These are phyloP conservation scores for Macrophomina phaseolina DNA, from an alignment of 2,329 filamentous ascomycete genomes.

Conservation along the genomic window DNA sequence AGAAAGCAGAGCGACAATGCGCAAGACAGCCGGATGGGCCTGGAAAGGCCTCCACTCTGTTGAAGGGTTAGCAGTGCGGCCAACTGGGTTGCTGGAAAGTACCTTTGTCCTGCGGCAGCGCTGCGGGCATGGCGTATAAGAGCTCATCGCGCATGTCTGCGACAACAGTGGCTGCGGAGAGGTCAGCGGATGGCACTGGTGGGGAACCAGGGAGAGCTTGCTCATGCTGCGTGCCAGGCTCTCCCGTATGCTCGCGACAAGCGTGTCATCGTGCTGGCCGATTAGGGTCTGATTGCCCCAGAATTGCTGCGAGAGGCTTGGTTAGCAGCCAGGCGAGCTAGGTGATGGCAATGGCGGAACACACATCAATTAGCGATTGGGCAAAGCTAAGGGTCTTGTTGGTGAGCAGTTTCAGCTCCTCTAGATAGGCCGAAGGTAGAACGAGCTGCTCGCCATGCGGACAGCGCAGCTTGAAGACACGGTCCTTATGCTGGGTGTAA, in stretches of 20 bases:
- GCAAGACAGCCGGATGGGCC: slow-evolving; percentile 39
- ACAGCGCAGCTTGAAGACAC: slow-evolving; percentile 1
- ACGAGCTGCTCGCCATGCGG: slow-evolving; percentile 2
- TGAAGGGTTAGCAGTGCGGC: neutral
- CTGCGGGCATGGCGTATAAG: neutral
- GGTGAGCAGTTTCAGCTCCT: neutral
- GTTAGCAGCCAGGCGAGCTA: too few relatives aligned
- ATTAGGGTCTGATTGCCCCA: slow-evolving; percentile 1
- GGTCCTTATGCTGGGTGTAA: neutral
- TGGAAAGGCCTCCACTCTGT: neutral
- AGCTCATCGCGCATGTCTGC: slow-evolving; percentile 3
- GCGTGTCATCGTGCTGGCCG: neutral
- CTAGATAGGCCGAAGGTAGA: neutral
- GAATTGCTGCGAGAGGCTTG: neutral
- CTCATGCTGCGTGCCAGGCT: slow-evolving; percentile 5
- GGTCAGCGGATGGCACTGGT: neutral
- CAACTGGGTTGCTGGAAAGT: neutral
- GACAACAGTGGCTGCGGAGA: neutral
- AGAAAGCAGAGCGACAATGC: slow-evolving; percentile 54
- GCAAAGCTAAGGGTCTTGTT: neutral
- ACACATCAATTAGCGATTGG: neutral
- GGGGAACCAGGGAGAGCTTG: neutral
- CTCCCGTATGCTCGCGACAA: neutral
- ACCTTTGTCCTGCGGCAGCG: slow-evolving; percentile 1
- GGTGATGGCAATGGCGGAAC: neutral